These are phyloP conservation scores for Plasmodium vinckei DNA, from an alignment of 169 alveolate species.

Conservation along the genomic window DNA sequence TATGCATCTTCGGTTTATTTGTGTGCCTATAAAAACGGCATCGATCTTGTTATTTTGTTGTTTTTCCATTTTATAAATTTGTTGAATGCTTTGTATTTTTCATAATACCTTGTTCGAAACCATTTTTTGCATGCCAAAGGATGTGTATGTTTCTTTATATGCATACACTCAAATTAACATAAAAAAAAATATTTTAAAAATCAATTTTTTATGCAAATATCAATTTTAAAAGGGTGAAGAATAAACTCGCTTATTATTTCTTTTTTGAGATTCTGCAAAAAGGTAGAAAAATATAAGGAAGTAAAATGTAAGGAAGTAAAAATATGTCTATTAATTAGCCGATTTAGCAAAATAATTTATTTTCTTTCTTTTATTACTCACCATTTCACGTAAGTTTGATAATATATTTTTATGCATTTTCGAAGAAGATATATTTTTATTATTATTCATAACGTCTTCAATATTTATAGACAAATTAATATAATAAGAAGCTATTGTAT, in stretches of 20 bases:
- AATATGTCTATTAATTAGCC: too few species aligned
- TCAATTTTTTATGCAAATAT: slow-evolving; percentile 33
- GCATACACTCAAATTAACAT: neutral
- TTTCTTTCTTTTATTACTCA: slow-evolving; percentile 5
- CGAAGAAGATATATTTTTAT: slow-evolving; percentile 27
- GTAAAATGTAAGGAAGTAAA: too few species aligned
- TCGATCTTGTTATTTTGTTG: too few species aligned
- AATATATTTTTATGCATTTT: slow-evolving; percentile 47
- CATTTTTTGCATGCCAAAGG: too few species aligned
- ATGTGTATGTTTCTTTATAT: neutral
- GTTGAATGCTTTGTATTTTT: too few species aligned
- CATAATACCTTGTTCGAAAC: too few species aligned
- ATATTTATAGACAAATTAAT: slow-evolving; percentile 11
- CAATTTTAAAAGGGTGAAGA: slow-evolving; percentile 60
- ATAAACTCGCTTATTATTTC: slow-evolving; percentile 37
- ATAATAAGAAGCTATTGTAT: slow-evolving; percentile 15
- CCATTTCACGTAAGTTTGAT: slow-evolving; percentile 20
- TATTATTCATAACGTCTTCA: slow-evolving; percentile 31
- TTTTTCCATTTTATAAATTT: too few species aligned
- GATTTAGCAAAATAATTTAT: too few species aligned
- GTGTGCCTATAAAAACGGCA: too few species aligned
- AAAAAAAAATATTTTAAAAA: neutral
- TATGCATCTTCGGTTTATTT: too few species aligned
- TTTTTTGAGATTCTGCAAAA: slow-evolving; percentile 30
- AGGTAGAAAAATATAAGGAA: too few species aligned